Evolutionary conservation across 2,329 filamentous ascomycete species (phyloP).

Genomic region (Microcyclospora tardicrescens): DNA sequence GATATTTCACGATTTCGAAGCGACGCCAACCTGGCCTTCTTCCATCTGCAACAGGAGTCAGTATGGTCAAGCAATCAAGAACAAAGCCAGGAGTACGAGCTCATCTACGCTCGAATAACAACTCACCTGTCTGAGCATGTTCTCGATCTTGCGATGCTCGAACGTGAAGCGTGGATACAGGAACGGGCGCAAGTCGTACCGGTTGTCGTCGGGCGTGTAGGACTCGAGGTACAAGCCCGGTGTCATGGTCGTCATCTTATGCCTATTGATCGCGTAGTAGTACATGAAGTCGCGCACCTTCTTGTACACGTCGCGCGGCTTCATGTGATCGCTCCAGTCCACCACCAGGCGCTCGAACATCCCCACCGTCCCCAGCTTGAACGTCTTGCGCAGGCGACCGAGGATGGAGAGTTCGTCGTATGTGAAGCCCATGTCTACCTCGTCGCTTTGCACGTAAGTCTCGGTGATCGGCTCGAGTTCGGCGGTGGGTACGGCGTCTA

Average conservation of each 20-base stretch:
- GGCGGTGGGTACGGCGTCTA: slow-evolving; percentile 41
- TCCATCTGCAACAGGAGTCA: slow-evolving; percentile 22
- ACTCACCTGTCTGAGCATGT: slow-evolving; percentile 29
- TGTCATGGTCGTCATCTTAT: slow-evolving; percentile 51
- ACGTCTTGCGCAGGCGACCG: slow-evolving; percentile 41
- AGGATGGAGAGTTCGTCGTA: slow-evolving; percentile 43
- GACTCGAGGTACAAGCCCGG: slow-evolving; percentile 41
- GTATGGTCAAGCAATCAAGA: neutral
- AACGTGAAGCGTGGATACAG: slow-evolving; percentile 38
- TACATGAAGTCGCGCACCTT: slow-evolving; percentile 37
- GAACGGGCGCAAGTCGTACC: slow-evolving; percentile 45
- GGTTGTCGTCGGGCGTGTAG: slow-evolving; percentile 39
- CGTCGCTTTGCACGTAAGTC: slow-evolving; percentile 46
- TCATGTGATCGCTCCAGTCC: slow-evolving; percentile 32
- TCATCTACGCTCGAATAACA: no score
- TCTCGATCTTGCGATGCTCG: slow-evolving; percentile 38
- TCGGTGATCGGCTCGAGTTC: slow-evolving; percentile 51
- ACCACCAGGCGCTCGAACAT: slow-evolving; percentile 42
- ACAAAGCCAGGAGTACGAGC: neutral
- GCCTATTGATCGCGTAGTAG: slow-evolving; percentile 51
- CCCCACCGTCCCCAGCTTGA: slow-evolving; percentile 41
- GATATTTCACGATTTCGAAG: neutral
- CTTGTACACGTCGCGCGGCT: slow-evolving; percentile 21
- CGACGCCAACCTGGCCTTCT: slow-evolving; percentile 13
- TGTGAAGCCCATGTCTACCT: slow-evolving; percentile 42